Base-by-base conservation (phyloP, 345 rosid genomes). In the Pelargonium nanum region DNA sequence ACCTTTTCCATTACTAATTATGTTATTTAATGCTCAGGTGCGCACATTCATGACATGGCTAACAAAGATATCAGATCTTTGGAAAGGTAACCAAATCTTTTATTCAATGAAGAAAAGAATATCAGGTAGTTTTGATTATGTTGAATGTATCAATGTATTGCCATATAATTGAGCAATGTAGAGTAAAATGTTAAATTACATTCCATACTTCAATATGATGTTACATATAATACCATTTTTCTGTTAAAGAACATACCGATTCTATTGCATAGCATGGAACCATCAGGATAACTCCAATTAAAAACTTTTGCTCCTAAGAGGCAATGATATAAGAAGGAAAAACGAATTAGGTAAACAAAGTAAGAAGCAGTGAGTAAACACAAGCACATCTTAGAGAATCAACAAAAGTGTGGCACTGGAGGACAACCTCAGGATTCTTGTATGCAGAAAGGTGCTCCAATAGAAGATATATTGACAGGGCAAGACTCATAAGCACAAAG, bases 271-370 rank as follows among this genome's bases (percentile, higher is more conserved):
- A 94, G 84, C 88, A 89, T 53, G 99, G 99, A 74, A 94, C 99
- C 99, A 94, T 90, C 58, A 94, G 78, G 73, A 90, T 85, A 76
- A 94, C 97, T 55, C 99, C 99, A 19, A 94, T 90, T 75, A 90
- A 77, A 80, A 94, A 90, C 74, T 80, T 94, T 72, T 94, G 99
- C 68, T 94, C 99, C 99, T 93, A 88, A 26, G 24, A 58, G n/a
- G 58, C 56, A 24, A 65, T 19, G 34, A 53, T 4, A 8, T 64
- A 62, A 48, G 59, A 61, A 22, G 6, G 22, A 19, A 30, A 24
- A 15, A 60, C 24, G 22, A 13, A 52, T 55, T 9, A 26, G 40
- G 26, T 30, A 22, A 67, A 19, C 19, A 19, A 20, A 51, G 19
- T 9, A 5, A 19, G 15, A 28, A 30, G 19, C 22, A 56, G 23